A percentile compares a stretch with the other conserved stretches of the same genome.
These are phyloP conservation scores for Jasminum sambac DNA, from an alignment of 257 asterid species.

Conservation along the genomic window DNA sequence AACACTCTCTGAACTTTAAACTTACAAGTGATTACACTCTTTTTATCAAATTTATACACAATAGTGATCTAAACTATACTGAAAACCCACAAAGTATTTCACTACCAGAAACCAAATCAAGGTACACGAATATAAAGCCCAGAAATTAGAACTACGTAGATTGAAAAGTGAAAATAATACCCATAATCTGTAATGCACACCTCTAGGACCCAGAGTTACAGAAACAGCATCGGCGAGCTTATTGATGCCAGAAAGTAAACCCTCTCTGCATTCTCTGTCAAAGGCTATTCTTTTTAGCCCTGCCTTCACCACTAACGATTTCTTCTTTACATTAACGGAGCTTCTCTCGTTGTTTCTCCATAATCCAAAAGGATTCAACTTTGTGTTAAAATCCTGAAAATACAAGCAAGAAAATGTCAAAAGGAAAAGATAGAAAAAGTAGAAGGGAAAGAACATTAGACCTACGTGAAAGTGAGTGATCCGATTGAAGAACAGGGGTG, in stretches of 20 bases:
- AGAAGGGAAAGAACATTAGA: background rate
- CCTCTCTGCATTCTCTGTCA: conserved; percentile 69
- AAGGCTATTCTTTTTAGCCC: conserved; percentile 81
- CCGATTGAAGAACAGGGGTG: conserved; percentile 33
- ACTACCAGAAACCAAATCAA: too few relatives aligned
- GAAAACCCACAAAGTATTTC: too few relatives aligned
- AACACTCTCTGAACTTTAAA: too few relatives aligned
- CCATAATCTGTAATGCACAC: conserved; percentile 27
- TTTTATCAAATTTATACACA: too few relatives aligned
- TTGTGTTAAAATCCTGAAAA: conserved; percentile 42
- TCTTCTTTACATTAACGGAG: conserved; percentile 16
- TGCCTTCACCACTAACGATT: conserved; percentile 56
- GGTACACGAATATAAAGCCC: background rate
- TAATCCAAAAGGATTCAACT: conserved; percentile 33
- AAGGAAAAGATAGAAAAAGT: conserved; percentile 12
- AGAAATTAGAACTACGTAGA: background rate
- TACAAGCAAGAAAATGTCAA: background rate
- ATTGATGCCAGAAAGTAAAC: conserved; percentile 80
- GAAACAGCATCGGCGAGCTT: conserved; percentile 97
- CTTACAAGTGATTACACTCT: too few relatives aligned
- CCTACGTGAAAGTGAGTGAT: conserved; percentile 44
- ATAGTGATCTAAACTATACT: too few relatives aligned
- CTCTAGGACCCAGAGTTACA: conserved; percentile 91
- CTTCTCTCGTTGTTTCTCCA: conserved; percentile 34
- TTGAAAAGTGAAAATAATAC: background rate